Percentiles rank a stretch among this genome's conserved stretches.
phyloP scores from a whole-genome alignment of 768 basidiomycete genomes.

The Termitomyces sp. region DNA sequence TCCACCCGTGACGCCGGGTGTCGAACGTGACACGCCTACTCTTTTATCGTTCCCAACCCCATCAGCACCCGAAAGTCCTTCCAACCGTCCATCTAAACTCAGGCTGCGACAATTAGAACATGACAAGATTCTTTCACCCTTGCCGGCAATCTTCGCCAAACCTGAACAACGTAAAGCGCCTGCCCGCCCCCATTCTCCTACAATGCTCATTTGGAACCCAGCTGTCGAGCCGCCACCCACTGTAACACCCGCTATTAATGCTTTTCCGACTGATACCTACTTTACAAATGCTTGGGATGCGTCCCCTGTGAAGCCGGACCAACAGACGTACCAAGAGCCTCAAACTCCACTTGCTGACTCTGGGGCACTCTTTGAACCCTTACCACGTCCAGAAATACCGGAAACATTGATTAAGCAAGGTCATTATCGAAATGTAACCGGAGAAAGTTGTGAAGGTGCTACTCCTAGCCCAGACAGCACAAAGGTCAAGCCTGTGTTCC shows the following conservation, averaged over 20 bases:
- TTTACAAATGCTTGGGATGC: slow-evolving; percentile 88
- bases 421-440: slow-evolving; percentile 63
- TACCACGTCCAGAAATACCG: slow-evolving; percentile 57
- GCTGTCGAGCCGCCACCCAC: slow-evolving; percentile 76
- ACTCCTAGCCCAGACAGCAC: slow-evolving; percentile 59
- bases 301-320: slow-evolving; percentile 34
- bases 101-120: slow-evolving; percentile 12
- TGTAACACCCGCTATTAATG: slow-evolving; percentile 42
- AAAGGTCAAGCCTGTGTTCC: slow-evolving; percentile 79
- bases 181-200: slow-evolving; percentile 50
- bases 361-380: slow-evolving; percentile 53
- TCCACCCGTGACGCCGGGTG: slow-evolving; percentile 36
- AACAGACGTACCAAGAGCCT: slow-evolving; percentile 25
- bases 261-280: slow-evolving; percentile 70
- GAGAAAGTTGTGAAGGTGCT: slow-evolving; percentile 33
- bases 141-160: slow-evolving; percentile 16
- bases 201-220: slow-evolving; percentile 75
- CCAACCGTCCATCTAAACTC: slow-evolving; percentile 6
- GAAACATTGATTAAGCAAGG: slow-evolving; percentile 64
- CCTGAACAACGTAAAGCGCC: slow-evolving; percentile 19
- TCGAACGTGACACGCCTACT: slow-evolving; percentile 13
- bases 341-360: slow-evolving; percentile 34
- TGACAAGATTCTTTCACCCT: slow-evolving; percentile 13
- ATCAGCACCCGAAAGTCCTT: slow-evolving; percentile 9
- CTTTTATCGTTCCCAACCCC: slow-evolving; percentile 8